Base-by-base conservation (phyloP, 306 rosid genomes). In the Corylus avellana region DNA sequence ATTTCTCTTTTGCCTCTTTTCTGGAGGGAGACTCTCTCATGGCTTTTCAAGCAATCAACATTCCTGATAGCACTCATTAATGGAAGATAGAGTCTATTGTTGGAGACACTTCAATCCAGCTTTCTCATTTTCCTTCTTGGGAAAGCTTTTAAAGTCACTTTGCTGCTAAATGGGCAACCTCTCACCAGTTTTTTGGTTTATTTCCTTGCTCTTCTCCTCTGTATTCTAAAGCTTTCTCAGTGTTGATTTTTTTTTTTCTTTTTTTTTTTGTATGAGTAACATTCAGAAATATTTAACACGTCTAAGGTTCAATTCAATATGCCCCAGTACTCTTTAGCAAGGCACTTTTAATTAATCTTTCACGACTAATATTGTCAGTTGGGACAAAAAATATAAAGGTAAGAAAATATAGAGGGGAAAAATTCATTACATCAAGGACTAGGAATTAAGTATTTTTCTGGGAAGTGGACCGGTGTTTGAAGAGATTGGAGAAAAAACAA, bases 341-440 rank as follows among this genome's bases (percentile, higher is more conserved):
- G 77, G 1, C 48, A 74, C 39, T 42, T 53, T 42, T 3, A n/a
- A n/a, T 22, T 55, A 1, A 35, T 35, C 46, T 14, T 73, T 29
- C 78, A 44, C 58, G 55, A 48, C 66, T 6, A 20, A 37, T 9
- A 22, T 0, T 22, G 16, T 54, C 22, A 11, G 3, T 54, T 4
- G 12, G 50, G 35, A 29, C 8, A 8, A 11, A 55, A 53, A 55
- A 46, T 39, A 17, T 11, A 37, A 12, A 12, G 17, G 66, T 18
- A 37, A 18, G 63, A 42, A 67, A n/a, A 68, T 68, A 68, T 9
- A 18, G 5, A 18, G 5, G 72, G 72, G 44, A 42, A 68, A 64
- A 35, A 39, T 68, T 68, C 72, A 68, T 68, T 68, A 68, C 72
- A 68, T 67, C 72, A 67, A 35, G 49, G 50, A 18, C 72, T 67